Evolutionary conservation across 495 filamentous ascomycete genomes (phyloP).

Genomic region (Talaromyces liani): DNA sequence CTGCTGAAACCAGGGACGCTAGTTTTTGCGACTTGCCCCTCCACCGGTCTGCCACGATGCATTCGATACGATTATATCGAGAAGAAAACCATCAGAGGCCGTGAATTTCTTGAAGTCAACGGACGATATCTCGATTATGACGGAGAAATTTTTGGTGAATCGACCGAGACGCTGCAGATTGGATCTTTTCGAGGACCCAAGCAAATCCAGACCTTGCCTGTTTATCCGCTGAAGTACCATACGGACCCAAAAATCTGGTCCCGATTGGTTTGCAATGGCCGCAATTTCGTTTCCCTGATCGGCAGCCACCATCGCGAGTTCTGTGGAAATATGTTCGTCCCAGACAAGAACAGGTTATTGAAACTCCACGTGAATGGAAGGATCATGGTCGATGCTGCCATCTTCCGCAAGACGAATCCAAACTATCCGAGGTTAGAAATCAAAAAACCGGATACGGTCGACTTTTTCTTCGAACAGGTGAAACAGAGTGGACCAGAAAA

Average conservation of each 20-base stretch:
- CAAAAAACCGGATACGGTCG: slow-evolving; percentile 3
- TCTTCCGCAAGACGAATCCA: slow-evolving; percentile 16
- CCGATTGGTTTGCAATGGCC: slow-evolving; percentile 4
- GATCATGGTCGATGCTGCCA: slow-evolving; percentile 15
- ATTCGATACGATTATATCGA: slow-evolving; percentile 3
- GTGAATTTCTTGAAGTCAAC: slow-evolving; percentile 7
- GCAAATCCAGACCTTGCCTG: slow-evolving; percentile 2
- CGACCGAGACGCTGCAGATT: slow-evolving; percentile 1
- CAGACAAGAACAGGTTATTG: slow-evolving; percentile 9
- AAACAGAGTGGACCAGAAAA: not conserved
- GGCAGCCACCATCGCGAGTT: slow-evolving; percentile 13
- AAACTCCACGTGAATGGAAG: slow-evolving; percentile 11
- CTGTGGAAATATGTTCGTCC: slow-evolving; percentile 13
- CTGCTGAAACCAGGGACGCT: slow-evolving; percentile 4
- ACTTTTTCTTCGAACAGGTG: not conserved
- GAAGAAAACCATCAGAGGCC: slow-evolving; percentile 2
- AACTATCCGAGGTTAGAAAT: slow-evolving; percentile 11
- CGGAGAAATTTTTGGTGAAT: slow-evolving; percentile 6
- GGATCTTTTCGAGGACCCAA: slow-evolving; percentile 3
- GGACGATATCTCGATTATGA: slow-evolving; percentile 3
- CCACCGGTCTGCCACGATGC: not conserved
- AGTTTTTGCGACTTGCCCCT: slow-evolving; percentile 5
- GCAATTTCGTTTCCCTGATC: slow-evolving; percentile 13
- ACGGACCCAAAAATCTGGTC: slow-evolving; percentile 5
- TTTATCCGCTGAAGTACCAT: slow-evolving; percentile 6